Evolutionary conservation across 768 basidiomycete genomes (phyloP).

Genomic region (Pisolithus microcarpus): DNA sequence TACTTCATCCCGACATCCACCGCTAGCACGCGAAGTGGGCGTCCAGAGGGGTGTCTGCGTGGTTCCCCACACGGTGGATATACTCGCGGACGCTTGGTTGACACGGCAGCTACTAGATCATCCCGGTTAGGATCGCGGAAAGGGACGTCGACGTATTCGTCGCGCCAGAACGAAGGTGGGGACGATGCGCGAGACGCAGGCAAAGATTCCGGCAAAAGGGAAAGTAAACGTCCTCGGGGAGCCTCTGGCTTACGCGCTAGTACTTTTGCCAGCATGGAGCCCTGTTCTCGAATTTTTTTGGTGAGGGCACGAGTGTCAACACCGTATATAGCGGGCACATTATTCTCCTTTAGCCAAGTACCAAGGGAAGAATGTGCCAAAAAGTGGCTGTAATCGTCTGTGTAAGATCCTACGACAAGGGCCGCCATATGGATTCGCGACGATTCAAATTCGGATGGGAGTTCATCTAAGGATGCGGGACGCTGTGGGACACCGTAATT

Average conservation of each 20-base stretch:
- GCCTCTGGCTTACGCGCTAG: slow-evolving; percentile 54
- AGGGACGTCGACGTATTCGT: slow-evolving; percentile 75
- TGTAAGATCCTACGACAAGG: slow-evolving; percentile 89
- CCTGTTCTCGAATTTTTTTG: slow-evolving; percentile 92
- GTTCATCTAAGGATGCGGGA: slow-evolving; percentile 37
- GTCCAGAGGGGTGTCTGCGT: slow-evolving; percentile 68
- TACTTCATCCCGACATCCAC: slow-evolving; percentile 99
- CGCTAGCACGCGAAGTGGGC: slow-evolving; percentile 77
- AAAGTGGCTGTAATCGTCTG: slow-evolving; percentile 91
- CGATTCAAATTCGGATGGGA: slow-evolving; percentile 85
- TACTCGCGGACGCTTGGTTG: slow-evolving; percentile 57
- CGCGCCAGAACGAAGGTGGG: slow-evolving; percentile 65
- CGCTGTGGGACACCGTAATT: slow-evolving; percentile 95
- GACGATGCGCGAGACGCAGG: slow-evolving; percentile 44
- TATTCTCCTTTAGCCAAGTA: slow-evolving; percentile 91
- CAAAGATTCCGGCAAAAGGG: slow-evolving; percentile 31
- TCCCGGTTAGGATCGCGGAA: slow-evolving; percentile 83
- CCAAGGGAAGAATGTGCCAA: slow-evolving; percentile 83
- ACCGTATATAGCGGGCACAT: slow-evolving; percentile 89
- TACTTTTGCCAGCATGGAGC: slow-evolving; percentile 83
- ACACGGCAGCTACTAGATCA: slow-evolving; percentile 90
- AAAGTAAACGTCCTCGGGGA: slow-evolving; percentile 31
- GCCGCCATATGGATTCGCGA: slow-evolving; percentile 90
- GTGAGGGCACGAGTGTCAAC: slow-evolving; percentile 96
- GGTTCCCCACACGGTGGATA: slow-evolving; percentile 55